Conservation (phyloP, 192 early-diverging fungal genomes). For the Coemansia guatemalensis region DNA sequence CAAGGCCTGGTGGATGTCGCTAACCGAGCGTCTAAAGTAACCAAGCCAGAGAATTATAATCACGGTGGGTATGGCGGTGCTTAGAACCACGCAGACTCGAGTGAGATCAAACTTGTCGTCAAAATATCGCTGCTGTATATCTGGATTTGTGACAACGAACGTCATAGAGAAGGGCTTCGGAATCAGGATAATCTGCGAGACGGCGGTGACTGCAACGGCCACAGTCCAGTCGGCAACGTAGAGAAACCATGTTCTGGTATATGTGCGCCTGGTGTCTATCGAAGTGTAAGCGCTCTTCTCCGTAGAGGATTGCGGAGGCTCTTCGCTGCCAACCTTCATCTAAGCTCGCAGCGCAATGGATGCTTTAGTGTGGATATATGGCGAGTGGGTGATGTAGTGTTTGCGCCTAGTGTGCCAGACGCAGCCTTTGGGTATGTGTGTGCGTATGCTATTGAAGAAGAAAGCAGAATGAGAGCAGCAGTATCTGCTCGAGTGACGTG, state of each 20-base stretch:
- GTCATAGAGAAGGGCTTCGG: slow-evolving; percentile 7
- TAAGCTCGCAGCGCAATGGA: not conserved
- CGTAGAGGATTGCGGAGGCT: slow-evolving; percentile 1
- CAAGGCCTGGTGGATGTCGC: slow-evolving; percentile 28
- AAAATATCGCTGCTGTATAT: slow-evolving; percentile 32
- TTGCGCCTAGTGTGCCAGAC: not conserved
- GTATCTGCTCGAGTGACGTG: not conserved
- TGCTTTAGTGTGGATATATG: not conserved
- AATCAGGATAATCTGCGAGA: slow-evolving; percentile 39
- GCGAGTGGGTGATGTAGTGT: not conserved
- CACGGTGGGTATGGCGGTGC: slow-evolving; percentile 29
- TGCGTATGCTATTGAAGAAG: not conserved
- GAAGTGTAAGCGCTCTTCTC: slow-evolving; percentile 2
- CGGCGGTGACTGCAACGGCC: slow-evolving; percentile 5
- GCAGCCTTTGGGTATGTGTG: not conserved
- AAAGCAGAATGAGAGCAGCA: not conserved
- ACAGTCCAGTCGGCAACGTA: slow-evolving; percentile 41
- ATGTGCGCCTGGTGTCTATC: not conserved
- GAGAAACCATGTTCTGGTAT: slow-evolving; percentile 15
- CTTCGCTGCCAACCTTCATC: not conserved
- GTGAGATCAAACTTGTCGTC: slow-evolving; percentile 18
- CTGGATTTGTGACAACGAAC: slow-evolving; percentile 32
- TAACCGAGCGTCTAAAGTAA: slow-evolving; percentile 11
- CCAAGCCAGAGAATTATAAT: slow-evolving; percentile 42
- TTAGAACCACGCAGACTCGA: slow-evolving; percentile 31